Percentiles rank a stretch among this genome's conserved stretches.
Evolutionary conservation across 306 rosid genomes (phyloP).

Genomic region (Betula pendula): DNA sequence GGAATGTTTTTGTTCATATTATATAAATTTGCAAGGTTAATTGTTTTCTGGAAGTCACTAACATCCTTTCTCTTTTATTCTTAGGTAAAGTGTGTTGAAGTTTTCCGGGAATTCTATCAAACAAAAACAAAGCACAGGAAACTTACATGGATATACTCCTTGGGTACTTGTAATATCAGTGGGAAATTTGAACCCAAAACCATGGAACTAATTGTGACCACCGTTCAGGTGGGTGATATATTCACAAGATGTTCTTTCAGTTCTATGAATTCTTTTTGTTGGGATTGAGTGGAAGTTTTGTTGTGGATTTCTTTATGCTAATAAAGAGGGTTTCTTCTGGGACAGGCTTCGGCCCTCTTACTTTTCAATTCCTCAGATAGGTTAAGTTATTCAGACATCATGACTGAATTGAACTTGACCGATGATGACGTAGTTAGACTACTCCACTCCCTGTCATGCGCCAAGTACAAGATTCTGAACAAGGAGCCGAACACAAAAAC

Average conservation of each 20-base stretch:
- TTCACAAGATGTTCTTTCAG: neutral
- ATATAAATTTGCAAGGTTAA: slow-evolving; percentile 1
- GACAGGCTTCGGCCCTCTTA: slow-evolving; percentile 78
- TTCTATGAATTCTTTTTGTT: neutral
- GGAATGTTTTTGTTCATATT: slow-evolving; percentile 3
- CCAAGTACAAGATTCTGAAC: slow-evolving; percentile 69
- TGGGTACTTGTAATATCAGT: slow-evolving; percentile 71
- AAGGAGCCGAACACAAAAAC: slow-evolving; percentile 73
- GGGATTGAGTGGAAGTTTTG: neutral
- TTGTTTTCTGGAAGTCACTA: neutral
- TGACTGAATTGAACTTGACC: slow-evolving; percentile 75
- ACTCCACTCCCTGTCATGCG: slow-evolving; percentile 83
- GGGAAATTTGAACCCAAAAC: slow-evolving; percentile 74
- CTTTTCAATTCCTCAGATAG: slow-evolving; percentile 76
- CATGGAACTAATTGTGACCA: slow-evolving; percentile 76
- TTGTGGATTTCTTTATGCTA: neutral
- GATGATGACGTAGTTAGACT: slow-evolving; percentile 63
- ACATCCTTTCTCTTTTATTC: neutral
- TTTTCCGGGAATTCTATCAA: slow-evolving; percentile 70
- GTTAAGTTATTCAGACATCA: slow-evolving; percentile 74
- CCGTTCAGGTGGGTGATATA: slow-evolving; percentile 69
- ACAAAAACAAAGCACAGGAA: slow-evolving; percentile 66
- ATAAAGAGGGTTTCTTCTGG: neutral
- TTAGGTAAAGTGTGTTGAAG: slow-evolving; percentile 85
- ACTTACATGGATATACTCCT: slow-evolving; percentile 85